Conservation (phyloP, 352 stramenopile species). For the Globisporangium irregulare region DNA sequence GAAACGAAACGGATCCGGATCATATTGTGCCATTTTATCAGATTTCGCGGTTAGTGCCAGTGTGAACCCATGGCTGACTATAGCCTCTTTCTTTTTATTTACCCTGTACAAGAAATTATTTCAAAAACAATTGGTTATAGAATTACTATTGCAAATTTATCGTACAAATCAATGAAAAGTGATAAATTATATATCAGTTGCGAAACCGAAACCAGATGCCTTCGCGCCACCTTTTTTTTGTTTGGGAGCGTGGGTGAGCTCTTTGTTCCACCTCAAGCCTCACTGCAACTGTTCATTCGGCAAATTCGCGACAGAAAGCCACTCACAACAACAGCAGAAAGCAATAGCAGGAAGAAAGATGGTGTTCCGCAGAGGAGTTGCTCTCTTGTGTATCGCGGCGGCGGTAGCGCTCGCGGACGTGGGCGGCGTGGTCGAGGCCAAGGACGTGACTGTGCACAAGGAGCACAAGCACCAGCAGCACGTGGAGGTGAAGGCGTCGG, state of each 20-base stretch:
- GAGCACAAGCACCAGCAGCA: conserved; percentile 22
- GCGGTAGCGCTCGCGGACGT: conserved; percentile 29
- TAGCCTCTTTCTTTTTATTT: background rate
- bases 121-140: background rate
- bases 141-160: background rate
- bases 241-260: conserved; percentile 7
- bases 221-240: background rate
- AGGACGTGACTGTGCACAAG: conserved; percentile 13
- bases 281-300: conserved; percentile 5
- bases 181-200: conserved; percentile 5
- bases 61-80: conserved; percentile 1
- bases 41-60: background rate
- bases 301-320: conserved; percentile 10
- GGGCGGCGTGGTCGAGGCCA: conserved; percentile 17
- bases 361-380: conserved; percentile 33
- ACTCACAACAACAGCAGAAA: background rate
- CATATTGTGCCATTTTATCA: background rate
- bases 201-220: background rate
- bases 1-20: background rate
- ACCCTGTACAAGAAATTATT: background rate
- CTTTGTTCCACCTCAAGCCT: background rate
- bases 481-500: conserved; percentile 7
- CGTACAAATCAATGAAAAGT: background rate
- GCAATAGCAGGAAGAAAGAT: conserved; percentile 15
- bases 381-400: conserved; percentile 35